A percentile compares a stretch with the other conserved stretches of the same genome.
Conservation (phyloP, 164 flowering plant species). For the Litsea cubeba region DNA sequence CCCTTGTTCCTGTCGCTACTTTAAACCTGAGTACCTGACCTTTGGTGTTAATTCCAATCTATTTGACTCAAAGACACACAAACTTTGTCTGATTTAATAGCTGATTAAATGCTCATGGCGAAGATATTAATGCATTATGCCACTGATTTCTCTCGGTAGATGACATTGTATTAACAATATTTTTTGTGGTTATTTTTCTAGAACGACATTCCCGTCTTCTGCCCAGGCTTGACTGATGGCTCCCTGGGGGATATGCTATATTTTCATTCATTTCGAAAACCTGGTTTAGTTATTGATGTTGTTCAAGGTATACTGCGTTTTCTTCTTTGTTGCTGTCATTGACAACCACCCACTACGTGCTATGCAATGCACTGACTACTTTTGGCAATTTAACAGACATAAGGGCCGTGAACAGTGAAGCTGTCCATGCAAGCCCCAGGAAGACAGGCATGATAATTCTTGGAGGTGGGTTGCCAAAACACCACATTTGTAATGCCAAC, state of each 20-base stretch:
- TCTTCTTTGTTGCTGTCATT: background rate
- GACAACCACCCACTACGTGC: background rate
- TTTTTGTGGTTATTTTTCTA: constrained; percentile 14
- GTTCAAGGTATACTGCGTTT: constrained; percentile 55
- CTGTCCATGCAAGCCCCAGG: constrained; percentile 82
- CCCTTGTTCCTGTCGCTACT: too few relatives aligned
- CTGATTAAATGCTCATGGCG: too few relatives aligned
- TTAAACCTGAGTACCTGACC: too few relatives aligned
- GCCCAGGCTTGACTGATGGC: constrained; percentile 95
- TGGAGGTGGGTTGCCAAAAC: constrained; percentile 95
- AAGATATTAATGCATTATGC: too few relatives aligned
- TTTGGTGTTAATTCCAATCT: too few relatives aligned
- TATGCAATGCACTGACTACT: background rate
- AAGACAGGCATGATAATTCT: constrained; percentile 88
- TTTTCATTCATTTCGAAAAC: constrained; percentile 76
- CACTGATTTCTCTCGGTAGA: too few relatives aligned
- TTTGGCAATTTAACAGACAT: constrained; percentile 47
- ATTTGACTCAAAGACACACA: too few relatives aligned
- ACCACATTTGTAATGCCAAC: constrained; percentile 95
- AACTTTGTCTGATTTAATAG: too few relatives aligned
- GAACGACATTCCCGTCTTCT: constrained; percentile 83
- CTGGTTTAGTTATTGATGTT: constrained; percentile 75
- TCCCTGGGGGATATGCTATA: constrained; percentile 95
- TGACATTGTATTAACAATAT: background rate
- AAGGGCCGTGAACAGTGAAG: constrained; percentile 86